These are phyloP conservation scores for Colletotrichum liriopes DNA, from an alignment of 2,329 filamentous ascomycete genomes.

Conservation along the genomic window DNA sequence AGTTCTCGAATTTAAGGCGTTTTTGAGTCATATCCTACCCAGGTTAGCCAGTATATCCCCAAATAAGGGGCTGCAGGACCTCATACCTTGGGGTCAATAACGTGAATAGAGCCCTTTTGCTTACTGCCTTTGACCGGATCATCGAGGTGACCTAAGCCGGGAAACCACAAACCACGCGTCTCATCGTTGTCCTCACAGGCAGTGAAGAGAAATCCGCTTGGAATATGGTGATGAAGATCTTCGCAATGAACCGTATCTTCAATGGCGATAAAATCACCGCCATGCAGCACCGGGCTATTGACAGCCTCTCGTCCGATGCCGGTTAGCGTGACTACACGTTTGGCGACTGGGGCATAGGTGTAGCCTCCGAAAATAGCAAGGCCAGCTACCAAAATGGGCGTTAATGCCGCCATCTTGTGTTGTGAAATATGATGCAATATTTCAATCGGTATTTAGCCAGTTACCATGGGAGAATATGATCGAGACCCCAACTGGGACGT, in stretches of 20 bases:
- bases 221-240: conserved; percentile 70
- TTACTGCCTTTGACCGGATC: conserved; percentile 54
- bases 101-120: conserved; percentile 63
- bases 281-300: conserved; percentile 44
- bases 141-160: conserved; percentile 59
- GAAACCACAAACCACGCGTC: conserved; percentile 67
- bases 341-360: conserved; percentile 19
- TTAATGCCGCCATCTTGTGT: conserved; percentile 25
- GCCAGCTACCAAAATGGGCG: conserved; percentile 29
- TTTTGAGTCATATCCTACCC: conserved; percentile 48
- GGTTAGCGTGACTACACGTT: conserved; percentile 37
- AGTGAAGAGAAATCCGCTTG: conserved; percentile 66
- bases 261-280: conserved; percentile 58
- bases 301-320: conserved; percentile 49
- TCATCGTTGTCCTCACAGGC: conserved; percentile 66
- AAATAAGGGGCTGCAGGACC: neutral
- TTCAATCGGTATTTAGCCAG: neutral
- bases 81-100: conserved; percentile 68
- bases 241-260: conserved; percentile 71
- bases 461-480: neutral
- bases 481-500: neutral
- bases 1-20: conserved; percentile 65
- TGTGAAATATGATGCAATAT: neutral
- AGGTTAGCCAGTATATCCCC: too few relatives aligned
- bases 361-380: conserved; percentile 32